Evolutionary conservation across 129 eudicot species (phyloP), one percentile per base, ranked within the genome.

Genomic region (Flaveria brownii): DNA sequence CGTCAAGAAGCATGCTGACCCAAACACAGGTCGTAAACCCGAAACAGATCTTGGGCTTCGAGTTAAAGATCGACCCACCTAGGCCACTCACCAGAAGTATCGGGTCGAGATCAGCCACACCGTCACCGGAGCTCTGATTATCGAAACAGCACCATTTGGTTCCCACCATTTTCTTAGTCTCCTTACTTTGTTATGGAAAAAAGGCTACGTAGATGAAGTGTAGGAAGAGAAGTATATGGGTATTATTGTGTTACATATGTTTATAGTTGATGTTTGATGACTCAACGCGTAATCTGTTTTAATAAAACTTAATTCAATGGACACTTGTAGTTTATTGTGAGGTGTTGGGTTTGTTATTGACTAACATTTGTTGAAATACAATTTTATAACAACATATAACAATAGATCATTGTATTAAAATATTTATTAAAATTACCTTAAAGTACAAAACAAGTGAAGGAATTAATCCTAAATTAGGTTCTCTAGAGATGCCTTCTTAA

Each of bases 1-100:
- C 97, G 76, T 96, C 97, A 50, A 94, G 84, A 56, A 88, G 78
- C 42, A 94, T 74, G 59, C 97, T 84, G 64, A 94, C 97, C 98
- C 97, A 94, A 14, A 88, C 86, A 76, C 96, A 89, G 70, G 88
- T 91, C 26, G 90, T 75, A 55, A 50, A 69, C 73, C 81, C 75
- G 56, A 87, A 81, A 64, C 79, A 57, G 64, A 71, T 82, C 81
- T 84, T 92, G 23, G 71, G 78, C 85, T 79, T 89, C 1, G 96
- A 89, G 55, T 91, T 77, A 2, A 91, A 80, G 56, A 91, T 94
- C 54, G 90, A 82, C 2, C 98, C 98, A 16, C 88, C 98, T 2
- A 94, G 64, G 17, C 98, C 98, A 25, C 92, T 85, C 22, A 94
- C 88, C 18, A 94, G 82, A 17, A 94, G 74, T 13, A 94, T 86